Percentiles rank a stretch among this genome's conserved stretches.
Evolutionary conservation across 805 yeast species (phyloP).

Genomic region (Candida yuanshanica): DNA sequence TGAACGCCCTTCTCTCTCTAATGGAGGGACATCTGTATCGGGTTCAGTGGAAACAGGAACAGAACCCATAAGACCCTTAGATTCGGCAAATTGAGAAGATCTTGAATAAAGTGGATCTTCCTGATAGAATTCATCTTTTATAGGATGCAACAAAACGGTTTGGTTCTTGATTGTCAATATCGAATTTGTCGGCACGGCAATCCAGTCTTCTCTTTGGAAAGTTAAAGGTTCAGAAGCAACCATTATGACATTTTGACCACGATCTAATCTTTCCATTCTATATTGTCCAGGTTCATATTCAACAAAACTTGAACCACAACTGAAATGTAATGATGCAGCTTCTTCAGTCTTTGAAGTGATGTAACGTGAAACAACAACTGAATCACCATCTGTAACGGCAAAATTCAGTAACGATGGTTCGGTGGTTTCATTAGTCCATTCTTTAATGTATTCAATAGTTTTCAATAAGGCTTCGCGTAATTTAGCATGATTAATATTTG

Average conservation of each 20-base stretch:
- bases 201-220: constrained; percentile 96
- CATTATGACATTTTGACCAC: constrained; percentile 93
- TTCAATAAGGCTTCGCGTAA: constrained; percentile 63
- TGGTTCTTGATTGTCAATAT: constrained; percentile 75
- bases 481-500: constrained; percentile 45
- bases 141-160: constrained; percentile 87
- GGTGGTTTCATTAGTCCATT: constrained; percentile 61
- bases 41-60: constrained; percentile 60
- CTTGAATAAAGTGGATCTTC: constrained; percentile 62
- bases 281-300: constrained; percentile 91
- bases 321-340: constrained; percentile 93
- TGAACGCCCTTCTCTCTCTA: constrained; percentile 69
- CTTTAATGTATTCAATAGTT: constrained; percentile 70
- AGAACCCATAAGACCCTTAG: constrained; percentile 90
- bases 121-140: constrained; percentile 82
- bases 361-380: constrained; percentile 82
- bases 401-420: constrained; percentile 88
- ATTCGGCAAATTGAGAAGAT: constrained; percentile 76
- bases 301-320: constrained; percentile 86
- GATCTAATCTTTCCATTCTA: constrained; percentile 87
- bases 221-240: constrained; percentile 96
- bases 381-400: constrained; percentile 90
- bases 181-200: constrained; percentile 92
- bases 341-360: constrained; percentile 87
- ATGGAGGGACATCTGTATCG: constrained; percentile 60